These are phyloP conservation scores for Fusarium globosum DNA, from an alignment of 2,329 filamentous ascomycete species.

Conservation along the genomic window DNA sequence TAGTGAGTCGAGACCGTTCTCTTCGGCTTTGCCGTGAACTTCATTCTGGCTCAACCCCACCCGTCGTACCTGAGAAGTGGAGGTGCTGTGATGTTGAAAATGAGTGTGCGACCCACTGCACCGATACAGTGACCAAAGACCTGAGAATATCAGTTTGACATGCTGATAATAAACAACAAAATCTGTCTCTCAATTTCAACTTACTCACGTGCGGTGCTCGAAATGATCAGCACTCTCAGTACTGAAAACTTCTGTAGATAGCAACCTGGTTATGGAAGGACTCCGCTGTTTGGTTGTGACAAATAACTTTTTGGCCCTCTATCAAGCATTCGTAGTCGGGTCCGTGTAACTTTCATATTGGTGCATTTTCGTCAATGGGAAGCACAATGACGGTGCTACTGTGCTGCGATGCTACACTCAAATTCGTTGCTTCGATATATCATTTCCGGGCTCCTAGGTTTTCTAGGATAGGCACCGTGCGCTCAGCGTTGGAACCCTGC, in stretches of 20 bases:
- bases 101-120: conserved; percentile 5
- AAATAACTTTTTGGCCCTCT: neutral
- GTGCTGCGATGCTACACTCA: conserved; percentile 18
- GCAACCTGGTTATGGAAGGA: neutral
- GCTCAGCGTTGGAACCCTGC: conserved; percentile 23
- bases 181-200: neutral
- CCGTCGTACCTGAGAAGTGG: conserved; percentile 44
- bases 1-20: conserved; percentile 45
- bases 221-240: neutral
- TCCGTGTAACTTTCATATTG: conserved; percentile 32
- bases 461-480: conserved; percentile 1
- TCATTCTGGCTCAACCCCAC: conserved; percentile 40
- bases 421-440: conserved; percentile 25
- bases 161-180: neutral
- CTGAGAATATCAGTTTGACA: neutral
- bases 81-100: conserved; percentile 22
- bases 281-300: neutral
- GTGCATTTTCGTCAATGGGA: conserved; percentile 27
- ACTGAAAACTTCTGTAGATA: neutral
- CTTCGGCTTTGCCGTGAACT: conserved; percentile 43
- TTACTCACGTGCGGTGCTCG: neutral
- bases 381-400: conserved; percentile 32
- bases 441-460: conserved; percentile 13
- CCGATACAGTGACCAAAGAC: neutral
- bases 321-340: neutral